phyloP scores from a whole-genome alignment of 305 asterid genomes.

The Solanum hybrid region DNA sequence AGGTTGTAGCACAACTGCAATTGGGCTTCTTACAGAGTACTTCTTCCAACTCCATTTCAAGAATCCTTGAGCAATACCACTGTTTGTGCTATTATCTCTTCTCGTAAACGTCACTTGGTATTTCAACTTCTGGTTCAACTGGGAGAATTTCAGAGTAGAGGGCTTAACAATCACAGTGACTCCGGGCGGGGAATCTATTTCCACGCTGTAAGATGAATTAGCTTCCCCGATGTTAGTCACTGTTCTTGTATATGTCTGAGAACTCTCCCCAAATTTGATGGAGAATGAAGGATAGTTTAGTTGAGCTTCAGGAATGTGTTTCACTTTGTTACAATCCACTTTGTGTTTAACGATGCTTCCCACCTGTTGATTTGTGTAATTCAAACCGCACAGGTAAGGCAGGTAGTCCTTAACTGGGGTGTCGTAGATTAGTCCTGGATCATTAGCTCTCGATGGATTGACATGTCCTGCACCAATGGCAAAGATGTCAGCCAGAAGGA shows the following conservation, averaged over 20 bases:
- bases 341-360: not conserved
- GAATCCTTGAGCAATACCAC: not conserved
- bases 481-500: slow-evolving; percentile 37
- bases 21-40: not conserved
- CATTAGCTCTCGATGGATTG: slow-evolving; percentile 56
- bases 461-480: slow-evolving; percentile 77
- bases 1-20: not conserved
- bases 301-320: slow-evolving; percentile 21
- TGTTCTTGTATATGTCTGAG: slow-evolving; percentile 26
- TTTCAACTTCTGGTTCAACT: slow-evolving; percentile 17
- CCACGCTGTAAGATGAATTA: slow-evolving; percentile 19
- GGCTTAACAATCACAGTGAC: slow-evolving; percentile 24
- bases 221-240: slow-evolving; percentile 40
- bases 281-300: slow-evolving; percentile 39
- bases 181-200: not conserved
- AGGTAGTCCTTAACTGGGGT: slow-evolving; percentile 24
- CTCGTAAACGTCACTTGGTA: slow-evolving; percentile 29
- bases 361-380: slow-evolving; percentile 4
- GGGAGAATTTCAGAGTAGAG: slow-evolving; percentile 20
- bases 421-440: slow-evolving; percentile 63
- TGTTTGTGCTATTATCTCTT: slow-evolving; percentile 12
- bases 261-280: not conserved
- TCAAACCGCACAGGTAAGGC: slow-evolving; percentile 36
- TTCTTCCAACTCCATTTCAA: not conserved
- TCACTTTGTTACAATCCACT: not conserved